phyloP scores from a whole-genome alignment of 1,284 basidiomycete genomes.

The Mycena sp. region DNA sequence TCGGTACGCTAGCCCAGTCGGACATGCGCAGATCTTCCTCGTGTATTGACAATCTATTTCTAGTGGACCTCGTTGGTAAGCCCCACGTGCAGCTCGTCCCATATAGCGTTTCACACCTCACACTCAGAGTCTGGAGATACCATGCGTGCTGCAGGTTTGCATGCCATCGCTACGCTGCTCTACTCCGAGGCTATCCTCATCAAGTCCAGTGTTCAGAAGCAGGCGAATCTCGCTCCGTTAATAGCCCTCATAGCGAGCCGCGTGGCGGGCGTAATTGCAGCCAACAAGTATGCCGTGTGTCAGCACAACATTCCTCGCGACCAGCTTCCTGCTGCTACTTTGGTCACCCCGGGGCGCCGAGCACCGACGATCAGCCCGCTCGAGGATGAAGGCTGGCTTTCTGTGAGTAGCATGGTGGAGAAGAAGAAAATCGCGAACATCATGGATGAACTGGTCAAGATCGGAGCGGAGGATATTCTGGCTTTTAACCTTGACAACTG shows the following conservation, averaged over 20 bases:
- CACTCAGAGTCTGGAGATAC: slow-evolving; percentile 94
- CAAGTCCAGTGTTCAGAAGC: slow-evolving; percentile 77
- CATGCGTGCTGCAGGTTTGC: slow-evolving; percentile 97
- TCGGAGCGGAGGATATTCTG: slow-evolving; percentile 92
- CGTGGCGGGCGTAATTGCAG: slow-evolving; percentile 94
- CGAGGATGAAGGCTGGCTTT: slow-evolving; percentile 89
- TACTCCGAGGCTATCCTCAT: slow-evolving; percentile 95
- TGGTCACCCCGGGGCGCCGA: slow-evolving; percentile 88
- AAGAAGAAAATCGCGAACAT: slow-evolving; percentile 83
- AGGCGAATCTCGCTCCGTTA: slow-evolving; percentile 74
- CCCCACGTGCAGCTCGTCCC: slow-evolving; percentile 24
- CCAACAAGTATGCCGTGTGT: slow-evolving; percentile 88
- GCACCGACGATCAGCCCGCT: slow-evolving; percentile 92
- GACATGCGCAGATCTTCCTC: not conserved
- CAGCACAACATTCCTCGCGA: slow-evolving; percentile 90
- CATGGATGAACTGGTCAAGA: slow-evolving; percentile 90
- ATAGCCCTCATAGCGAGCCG: slow-evolving; percentile 88
- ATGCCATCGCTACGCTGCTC: slow-evolving; percentile 91
- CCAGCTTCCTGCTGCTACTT: slow-evolving; percentile 69
- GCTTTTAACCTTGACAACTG: slow-evolving; percentile 94
- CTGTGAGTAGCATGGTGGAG: slow-evolving; percentile 93
- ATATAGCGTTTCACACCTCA: not conserved
- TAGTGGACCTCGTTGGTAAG: slow-evolving; percentile 92
- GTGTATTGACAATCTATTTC: not conserved
- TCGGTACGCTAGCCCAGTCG: slow-evolving; percentile 76